Evolutionary conservation across 192 early-diverging fungal species (phyloP).

Genomic region (Coemansia asiatica): DNA sequence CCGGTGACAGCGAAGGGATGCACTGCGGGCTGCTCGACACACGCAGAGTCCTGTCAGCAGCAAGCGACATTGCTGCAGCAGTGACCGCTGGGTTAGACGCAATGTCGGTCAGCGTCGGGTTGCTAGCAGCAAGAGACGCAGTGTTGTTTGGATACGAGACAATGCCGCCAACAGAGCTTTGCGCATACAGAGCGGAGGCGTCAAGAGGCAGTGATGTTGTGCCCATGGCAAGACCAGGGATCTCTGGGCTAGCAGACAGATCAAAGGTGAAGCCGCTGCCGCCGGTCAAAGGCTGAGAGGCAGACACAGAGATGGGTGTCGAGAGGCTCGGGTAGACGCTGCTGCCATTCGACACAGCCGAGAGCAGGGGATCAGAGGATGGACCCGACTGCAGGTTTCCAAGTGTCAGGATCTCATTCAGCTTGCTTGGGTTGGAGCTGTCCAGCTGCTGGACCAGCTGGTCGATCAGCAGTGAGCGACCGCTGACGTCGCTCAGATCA

Average conservation of each 20-base stretch:
- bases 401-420: constrained; percentile 37
- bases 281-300: constrained; percentile 8
- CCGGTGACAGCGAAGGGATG: constrained; percentile 38
- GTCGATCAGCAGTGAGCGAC: constrained; percentile 42
- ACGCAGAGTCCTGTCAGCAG: constrained; percentile 7
- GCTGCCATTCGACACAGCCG: constrained; percentile 23
- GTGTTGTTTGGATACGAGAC: constrained; percentile 10
- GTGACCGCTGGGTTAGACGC: constrained; percentile 1
- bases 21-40: constrained; percentile 13
- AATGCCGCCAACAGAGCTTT: constrained; percentile 4
- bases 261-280: constrained; percentile 20
- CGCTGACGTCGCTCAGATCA: constrained; percentile 45
- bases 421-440: constrained; percentile 38
- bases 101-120: constrained; percentile 38
- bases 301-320: constrained; percentile 7
- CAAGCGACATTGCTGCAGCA: neutral
- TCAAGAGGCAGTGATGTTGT: constrained; percentile 14
- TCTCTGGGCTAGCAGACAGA: constrained; percentile 40
- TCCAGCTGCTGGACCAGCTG: constrained; percentile 54
- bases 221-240: neutral
- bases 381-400: constrained; percentile 33
- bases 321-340: constrained; percentile 26
- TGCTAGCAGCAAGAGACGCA: neutral
- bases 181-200: constrained; percentile 11
- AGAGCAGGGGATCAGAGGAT: constrained; percentile 44